phyloP scores from a whole-genome alignment of 1,284 basidiomycete species.

The Sporisorium exsertum region DNA sequence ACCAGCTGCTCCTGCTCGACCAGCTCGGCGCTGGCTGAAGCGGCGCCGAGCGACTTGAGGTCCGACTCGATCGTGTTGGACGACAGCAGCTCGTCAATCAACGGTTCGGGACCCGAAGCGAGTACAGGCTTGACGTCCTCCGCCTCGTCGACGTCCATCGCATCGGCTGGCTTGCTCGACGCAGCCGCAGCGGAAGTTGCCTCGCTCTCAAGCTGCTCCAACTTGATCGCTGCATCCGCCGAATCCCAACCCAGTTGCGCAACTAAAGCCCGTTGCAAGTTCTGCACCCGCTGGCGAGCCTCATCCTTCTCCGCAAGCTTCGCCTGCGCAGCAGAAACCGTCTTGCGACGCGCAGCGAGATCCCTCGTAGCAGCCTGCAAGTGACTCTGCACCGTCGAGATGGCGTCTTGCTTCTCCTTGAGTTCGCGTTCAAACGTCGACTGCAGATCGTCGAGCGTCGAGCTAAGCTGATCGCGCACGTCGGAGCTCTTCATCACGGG shows the following conservation, averaged over 20 bases:
- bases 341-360: conserved; percentile 84
- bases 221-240: conserved; percentile 1
- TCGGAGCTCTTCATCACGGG: conserved; percentile 87
- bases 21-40: neutral
- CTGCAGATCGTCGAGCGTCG: conserved; percentile 78
- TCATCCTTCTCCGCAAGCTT: conserved; percentile 62
- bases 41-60: conserved; percentile 4
- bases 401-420: conserved; percentile 84
- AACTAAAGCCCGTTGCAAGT: conserved; percentile 50
- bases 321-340: conserved; percentile 55
- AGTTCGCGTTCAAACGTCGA: conserved; percentile 86
- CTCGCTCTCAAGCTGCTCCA: conserved; percentile 22
- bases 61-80: conserved; percentile 11
- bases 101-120: conserved; percentile 5
- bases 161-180: conserved; percentile 10
- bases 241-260: conserved; percentile 73
- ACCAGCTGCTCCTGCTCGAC: conserved; percentile 46
- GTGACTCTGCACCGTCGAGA: conserved; percentile 86
- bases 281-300: conserved; percentile 47
- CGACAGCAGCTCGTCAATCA: conserved; percentile 9
- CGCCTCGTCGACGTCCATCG: conserved; percentile 36
- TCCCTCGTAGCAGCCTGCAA: conserved; percentile 89
- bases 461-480: conserved; percentile 77
- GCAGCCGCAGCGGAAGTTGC: neutral
- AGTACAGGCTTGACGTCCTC: conserved; percentile 23